phyloP scores from a whole-genome alignment of 2,329 filamentous ascomycete genomes.

The Exophiala sideris region DNA sequence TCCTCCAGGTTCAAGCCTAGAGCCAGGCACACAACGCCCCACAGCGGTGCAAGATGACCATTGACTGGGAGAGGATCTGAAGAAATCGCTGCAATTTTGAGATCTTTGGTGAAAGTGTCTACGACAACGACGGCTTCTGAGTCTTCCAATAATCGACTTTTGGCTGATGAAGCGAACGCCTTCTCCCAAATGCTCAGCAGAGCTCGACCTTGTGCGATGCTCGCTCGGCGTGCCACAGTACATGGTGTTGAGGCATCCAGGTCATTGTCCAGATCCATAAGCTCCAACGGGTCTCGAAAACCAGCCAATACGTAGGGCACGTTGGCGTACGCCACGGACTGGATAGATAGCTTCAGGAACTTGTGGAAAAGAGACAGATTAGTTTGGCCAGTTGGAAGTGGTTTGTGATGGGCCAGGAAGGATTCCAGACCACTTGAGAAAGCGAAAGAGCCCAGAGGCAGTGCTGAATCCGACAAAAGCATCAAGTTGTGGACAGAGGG shows the following conservation, averaged over 20 bases:
- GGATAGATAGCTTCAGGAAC: conserved; percentile 57
- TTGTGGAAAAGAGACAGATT: conserved; percentile 47
- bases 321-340: conserved; percentile 56
- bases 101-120: conserved; percentile 37
- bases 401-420: conserved; percentile 57
- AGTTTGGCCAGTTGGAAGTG: conserved; percentile 33
- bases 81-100: conserved; percentile 35
- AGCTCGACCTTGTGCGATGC: conserved; percentile 58
- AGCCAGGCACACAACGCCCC: conserved; percentile 54
- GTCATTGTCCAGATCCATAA: conserved; percentile 58
- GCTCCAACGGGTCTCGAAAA: conserved; percentile 47
- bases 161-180: conserved; percentile 23
- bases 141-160: conserved; percentile 1
- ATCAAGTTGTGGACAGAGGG: conserved; percentile 43
- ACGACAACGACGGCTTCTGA: conserved; percentile 33
- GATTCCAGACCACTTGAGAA: conserved; percentile 64
- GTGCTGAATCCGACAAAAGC: conserved; percentile 61
- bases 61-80: conserved; percentile 37
- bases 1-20: conserved; percentile 53
- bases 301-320: conserved; percentile 59
- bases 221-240: conserved; percentile 60
- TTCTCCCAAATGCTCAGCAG: conserved; percentile 59
- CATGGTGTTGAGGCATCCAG: conserved; percentile 62
- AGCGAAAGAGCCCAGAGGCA: conserved; percentile 63
- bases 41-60: conserved; percentile 61